Base-by-base conservation (phyloP, 306 rosid species). In the Lagenaria siceraria region DNA sequence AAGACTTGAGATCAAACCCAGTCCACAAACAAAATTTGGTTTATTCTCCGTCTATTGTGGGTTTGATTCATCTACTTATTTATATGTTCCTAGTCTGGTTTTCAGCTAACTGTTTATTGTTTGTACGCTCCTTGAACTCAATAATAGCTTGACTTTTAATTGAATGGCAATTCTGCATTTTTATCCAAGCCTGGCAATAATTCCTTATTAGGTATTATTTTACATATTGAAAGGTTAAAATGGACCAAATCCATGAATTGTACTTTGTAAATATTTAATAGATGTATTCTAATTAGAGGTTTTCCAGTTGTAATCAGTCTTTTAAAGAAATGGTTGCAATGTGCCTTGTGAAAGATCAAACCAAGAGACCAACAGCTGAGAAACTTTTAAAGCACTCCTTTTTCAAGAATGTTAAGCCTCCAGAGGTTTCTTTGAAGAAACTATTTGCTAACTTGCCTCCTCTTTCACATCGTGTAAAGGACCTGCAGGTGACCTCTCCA, bases 291-390 rank as follows among this genome's bases (percentile, higher is more conserved):
- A 90, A 96, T 92, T 90, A 88, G 90, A 88, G 90, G 90, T 89
- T 90, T 89, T 92, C 88, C 97, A 90, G 99, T 90, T 85, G 98
- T 92, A 84, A 89, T 83, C 99, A 96, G 99, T 90, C 97, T 87
- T 96, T 96, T 88, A 96, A 96, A 90, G 98, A 96, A 86, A 92
- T 96, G 98, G 99, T 92, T 90, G 98, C 99, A 64, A 96, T 96
- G 99, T 92, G 99, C 89, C 86, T 96, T 86, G 99, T 96, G 79
- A 96, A 96, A 89, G 99, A 96, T 85, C 99, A 92, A 84, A 77
- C 98, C 55, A 96, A 92, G 91, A 88, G 99, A 83, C 99, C 99
- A 36, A 80, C 98, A 0, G 94, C 93, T 62, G 99, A 92, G 77
- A 96, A 96, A 84, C 86, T 96, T 76, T 81, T 96, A 81, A 96